Percentiles rank a stretch among this genome's conserved stretches.
These are phyloP conservation scores for Luvunga scandens DNA, from an alignment of 345 rosid species.

Conservation along the genomic window DNA sequence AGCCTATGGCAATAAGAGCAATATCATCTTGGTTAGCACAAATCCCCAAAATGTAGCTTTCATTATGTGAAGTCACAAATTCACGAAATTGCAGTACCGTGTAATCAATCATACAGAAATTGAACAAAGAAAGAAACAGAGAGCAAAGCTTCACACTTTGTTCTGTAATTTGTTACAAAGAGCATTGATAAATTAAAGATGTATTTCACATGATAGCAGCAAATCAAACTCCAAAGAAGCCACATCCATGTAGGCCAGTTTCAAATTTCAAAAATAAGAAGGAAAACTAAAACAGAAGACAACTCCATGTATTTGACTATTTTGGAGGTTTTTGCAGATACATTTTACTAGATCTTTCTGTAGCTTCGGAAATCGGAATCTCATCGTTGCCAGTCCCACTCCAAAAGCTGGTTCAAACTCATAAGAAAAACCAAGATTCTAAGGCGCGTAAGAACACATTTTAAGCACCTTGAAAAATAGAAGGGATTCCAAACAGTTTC, in stretches of 20 bases:
- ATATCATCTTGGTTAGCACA: neutral
- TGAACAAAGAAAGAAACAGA: neutral
- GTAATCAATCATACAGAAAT: neutral
- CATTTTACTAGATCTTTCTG: neutral
- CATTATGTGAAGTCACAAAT: neutral
- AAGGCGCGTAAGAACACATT: neutral
- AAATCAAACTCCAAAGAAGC: neutral
- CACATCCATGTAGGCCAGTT: neutral
- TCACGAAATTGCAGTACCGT: neutral
- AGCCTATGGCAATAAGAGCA: slow-evolving; percentile 47
- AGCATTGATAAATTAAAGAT: neutral
- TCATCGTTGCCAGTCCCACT: neutral
- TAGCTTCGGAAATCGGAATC: neutral
- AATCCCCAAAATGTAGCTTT: neutral
- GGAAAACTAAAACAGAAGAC: neutral
- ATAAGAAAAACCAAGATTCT: neutral
- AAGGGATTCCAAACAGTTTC: neutral
- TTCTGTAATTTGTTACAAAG: neutral
- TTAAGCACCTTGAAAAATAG: neutral
- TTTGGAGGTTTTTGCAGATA: neutral
- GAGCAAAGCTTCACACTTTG: neutral
- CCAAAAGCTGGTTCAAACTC: neutral
- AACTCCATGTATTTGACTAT: neutral
- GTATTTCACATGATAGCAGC: neutral
- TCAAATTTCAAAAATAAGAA: neutral